Base-by-base conservation (phyloP, 2,329 filamentous ascomycete genomes). In the Aureobasidium sp. region DNA sequence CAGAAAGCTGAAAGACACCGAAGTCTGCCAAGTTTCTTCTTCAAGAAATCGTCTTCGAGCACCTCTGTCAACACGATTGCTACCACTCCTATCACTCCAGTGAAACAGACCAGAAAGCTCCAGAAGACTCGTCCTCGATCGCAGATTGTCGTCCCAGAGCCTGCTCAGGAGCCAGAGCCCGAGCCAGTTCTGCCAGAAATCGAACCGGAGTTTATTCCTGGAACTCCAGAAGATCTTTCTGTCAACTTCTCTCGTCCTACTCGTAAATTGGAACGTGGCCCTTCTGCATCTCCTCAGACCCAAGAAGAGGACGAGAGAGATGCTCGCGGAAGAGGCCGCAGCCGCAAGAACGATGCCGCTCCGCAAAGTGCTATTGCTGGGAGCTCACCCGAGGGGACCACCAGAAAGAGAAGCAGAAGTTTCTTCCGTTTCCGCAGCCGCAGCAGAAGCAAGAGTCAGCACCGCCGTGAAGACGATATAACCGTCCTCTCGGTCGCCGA, bases 211-310 rank as follows among this genome's bases (percentile, higher is more conserved):
- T 37, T 55, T 34, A 10, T 48, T 10, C 29, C 39, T 17, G 48
- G 39, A 12, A 68, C 75, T 8, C 73, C 74, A 12, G 67, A 67
- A 17, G 67, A 73, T 48, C 66, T 76, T n/a, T 69, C 69, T 41
- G 66, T 67, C 32, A 71, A 72, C 29, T 76, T 76, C 60, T 69
- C 70, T n/a, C 67, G 71, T 47, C 71, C 57, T 7, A 60, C 57
- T 34, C 55, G 55, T n/a, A 34, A 32, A 5, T 24, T 60, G 44
- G 57, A 60, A 26, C 46, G 56, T 15, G 43, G 36, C 5, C 15
- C 57, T 20, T 50, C 57, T 20, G 17, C 44, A 15, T 60, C 57
- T 24, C 36, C 57, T 15, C 57, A 60, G 44, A 41, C 17, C 1
- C 48, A 51, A 36, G n/a, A 20, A 29, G 50, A 53, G 32, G 41